Base-by-base conservation (phyloP, 2,329 filamentous ascomycete species). In the Alternaria sp. region DNA sequence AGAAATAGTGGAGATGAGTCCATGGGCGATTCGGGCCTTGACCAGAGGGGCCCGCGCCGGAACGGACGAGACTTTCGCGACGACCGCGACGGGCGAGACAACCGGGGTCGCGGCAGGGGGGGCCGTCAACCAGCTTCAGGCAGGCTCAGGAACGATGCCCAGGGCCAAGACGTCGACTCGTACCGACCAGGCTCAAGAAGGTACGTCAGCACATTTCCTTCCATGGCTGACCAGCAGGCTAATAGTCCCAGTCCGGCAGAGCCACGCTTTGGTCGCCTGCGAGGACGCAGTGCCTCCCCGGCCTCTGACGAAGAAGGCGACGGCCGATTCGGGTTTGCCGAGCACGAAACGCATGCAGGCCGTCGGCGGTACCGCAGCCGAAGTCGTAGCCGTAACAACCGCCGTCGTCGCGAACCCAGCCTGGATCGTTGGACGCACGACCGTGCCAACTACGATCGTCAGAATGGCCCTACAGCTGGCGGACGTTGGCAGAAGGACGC, bases 21-120 rank as follows among this genome's bases (percentile, higher is more conserved):
- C 71, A 90, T 97, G 83, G 96, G 96, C 78, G 93, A 96, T 70
- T 67, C 69, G 7, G 67, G 68, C 9, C 65, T 63, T 26, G 69
- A 74, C 11, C 64, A 65, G 46, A 63, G 70, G 49, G 68, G 72
- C 46, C 65, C 70, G 42, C 65, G 65, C 39, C 68, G 69, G 24
- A 67, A 72, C 44, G 65, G 65, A 52, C 64, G 63, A 30, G 63
- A 70, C 52, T 61, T 48, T 28, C 62, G 68, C 48, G 64, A 70
- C 34, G 51, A 61, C 39, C 64, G 65, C 4, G 63, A 69, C 51
- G 62, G 59, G 18, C 58, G 67, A 49, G 62, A 68, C 49, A 60
- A 51, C 2, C 61, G 66, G 20, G 64, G 64, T 16, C 59, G 67
- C n/a, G 66, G 65, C n/a, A 60, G 67, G 54, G 39, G 56, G 38